Conservation (phyloP, 1,139 yeast species). For the Keqinozyma sinolaborantium region DNA sequence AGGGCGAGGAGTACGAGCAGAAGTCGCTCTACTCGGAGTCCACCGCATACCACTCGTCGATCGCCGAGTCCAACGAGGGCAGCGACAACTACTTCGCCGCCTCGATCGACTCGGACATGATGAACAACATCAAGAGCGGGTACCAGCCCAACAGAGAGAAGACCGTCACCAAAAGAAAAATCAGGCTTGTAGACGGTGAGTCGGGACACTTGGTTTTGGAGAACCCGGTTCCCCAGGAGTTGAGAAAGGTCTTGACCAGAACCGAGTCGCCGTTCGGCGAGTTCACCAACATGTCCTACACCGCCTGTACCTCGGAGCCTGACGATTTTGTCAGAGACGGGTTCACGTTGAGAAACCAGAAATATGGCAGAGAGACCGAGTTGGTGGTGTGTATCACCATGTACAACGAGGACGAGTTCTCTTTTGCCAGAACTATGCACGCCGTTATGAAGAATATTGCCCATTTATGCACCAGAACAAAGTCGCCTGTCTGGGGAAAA, state of each 20-base stretch:
- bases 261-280: conserved; percentile 80
- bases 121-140: conserved; percentile 39
- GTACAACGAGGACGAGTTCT: conserved; percentile 91
- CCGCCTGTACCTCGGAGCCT: conserved; percentile 90
- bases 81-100: conserved; percentile 36
- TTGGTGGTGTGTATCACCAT: conserved; percentile 86
- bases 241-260: conserved; percentile 72
- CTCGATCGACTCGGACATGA: conserved; percentile 44
- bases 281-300: conserved; percentile 89
- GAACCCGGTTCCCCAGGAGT: conserved; percentile 88
- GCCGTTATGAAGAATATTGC: conserved; percentile 91
- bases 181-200: conserved; percentile 55
- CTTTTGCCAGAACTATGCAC: conserved; percentile 89
- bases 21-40: conserved; percentile 36
- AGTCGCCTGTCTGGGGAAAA: conserved; percentile 87
- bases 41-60: conserved; percentile 36
- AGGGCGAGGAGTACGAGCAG: conserved; percentile 32
- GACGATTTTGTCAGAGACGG: conserved; percentile 79
- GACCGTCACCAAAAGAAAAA: conserved; percentile 44
- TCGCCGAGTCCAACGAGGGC: conserved; percentile 22
- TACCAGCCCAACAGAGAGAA: conserved; percentile 34
- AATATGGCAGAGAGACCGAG: conserved; percentile 84
- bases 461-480: conserved; percentile 75
- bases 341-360: conserved; percentile 79
- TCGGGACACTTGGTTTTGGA: conserved; percentile 83